Evolutionary conservation across 176 grass and related monocot species (phyloP).

Genomic region (Oryza glumipatula): DNA sequence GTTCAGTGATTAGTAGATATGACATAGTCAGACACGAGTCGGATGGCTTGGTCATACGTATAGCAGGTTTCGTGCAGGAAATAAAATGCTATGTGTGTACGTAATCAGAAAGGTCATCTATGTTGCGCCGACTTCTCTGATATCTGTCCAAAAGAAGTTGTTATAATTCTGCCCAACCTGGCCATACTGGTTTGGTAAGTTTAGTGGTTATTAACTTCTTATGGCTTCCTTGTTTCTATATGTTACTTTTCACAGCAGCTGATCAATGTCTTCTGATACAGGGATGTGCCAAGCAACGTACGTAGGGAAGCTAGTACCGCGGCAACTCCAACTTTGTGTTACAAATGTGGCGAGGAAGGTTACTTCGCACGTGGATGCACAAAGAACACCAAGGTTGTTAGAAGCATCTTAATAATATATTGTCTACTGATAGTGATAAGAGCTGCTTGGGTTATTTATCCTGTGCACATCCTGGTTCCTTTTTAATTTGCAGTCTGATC

Average conservation of each 20-base stretch:
- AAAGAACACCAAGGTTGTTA: slow-evolving; percentile 58
- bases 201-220: not conserved
- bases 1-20: no score
- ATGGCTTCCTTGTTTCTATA: not conserved
- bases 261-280: slow-evolving; percentile 47
- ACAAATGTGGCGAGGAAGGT: slow-evolving; percentile 72
- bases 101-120: slow-evolving; percentile 75
- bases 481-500: slow-evolving; percentile 47
- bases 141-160: slow-evolving; percentile 62
- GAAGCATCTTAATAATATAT: slow-evolving; percentile 10
- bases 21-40: no score
- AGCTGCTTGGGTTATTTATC: slow-evolving; percentile 20
- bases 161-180: slow-evolving; percentile 90
- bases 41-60: no score
- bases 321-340: slow-evolving; percentile 53
- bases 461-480: not conserved
- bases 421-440: not conserved
- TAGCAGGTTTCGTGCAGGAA: slow-evolving; percentile 17
- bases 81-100: slow-evolving; percentile 90
- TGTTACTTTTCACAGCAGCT: not conserved
- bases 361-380: slow-evolving; percentile 86
- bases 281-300: slow-evolving; percentile 88
- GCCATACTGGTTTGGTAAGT: slow-evolving; percentile 86
- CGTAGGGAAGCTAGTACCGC: slow-evolving; percentile 46
- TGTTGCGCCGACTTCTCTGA: slow-evolving; percentile 72